Percentiles rank a stretch among this genome's conserved stretches.
Evolutionary conservation across 495 filamentous ascomycete species (phyloP).

Genomic region (Aspergillus affinis): DNA sequence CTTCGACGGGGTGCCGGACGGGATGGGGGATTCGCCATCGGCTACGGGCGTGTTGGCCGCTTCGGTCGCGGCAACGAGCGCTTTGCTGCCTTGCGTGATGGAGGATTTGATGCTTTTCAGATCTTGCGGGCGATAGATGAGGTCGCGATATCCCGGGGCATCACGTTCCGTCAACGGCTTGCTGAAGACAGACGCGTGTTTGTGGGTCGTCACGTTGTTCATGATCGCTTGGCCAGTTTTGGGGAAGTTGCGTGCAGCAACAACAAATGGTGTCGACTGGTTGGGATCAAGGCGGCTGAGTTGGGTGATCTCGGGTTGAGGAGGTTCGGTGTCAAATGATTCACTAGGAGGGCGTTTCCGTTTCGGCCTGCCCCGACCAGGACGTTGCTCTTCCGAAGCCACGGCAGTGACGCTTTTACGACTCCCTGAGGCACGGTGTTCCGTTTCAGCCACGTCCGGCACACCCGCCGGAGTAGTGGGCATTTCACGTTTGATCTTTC

Average conservation of each 20-base stretch:
- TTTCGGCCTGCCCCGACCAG: conserved; percentile 32
- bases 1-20: conserved; percentile 36
- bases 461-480: conserved; percentile 53
- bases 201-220: conserved; percentile 81
- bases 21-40: conserved; percentile 44
- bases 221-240: conserved; percentile 75
- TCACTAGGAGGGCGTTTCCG: conserved; percentile 45
- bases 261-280: conserved; percentile 56
- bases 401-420: conserved; percentile 40
- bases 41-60: conserved; percentile 47
- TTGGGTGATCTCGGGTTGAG: conserved; percentile 31
- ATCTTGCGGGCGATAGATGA: conserved; percentile 85
- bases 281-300: conserved; percentile 41
- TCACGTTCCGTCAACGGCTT: conserved; percentile 79
- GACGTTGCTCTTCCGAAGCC: conserved; percentile 24
- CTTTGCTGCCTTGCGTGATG: conserved; percentile 73
- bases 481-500: conserved; percentile 67
- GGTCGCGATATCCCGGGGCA: conserved; percentile 83
- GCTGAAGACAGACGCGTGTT: conserved; percentile 84
- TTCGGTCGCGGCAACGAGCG: conserved; percentile 62
- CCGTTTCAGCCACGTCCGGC: conserved; percentile 35
- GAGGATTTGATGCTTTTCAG: conserved; percentile 81
- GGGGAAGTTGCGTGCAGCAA: conserved; percentile 75
- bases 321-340: conserved; percentile 30
- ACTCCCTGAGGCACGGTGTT: conserved; percentile 48